Conservation (phyloP, 495 filamentous ascomycete genomes). For the Penicillium bialowiezense region DNA sequence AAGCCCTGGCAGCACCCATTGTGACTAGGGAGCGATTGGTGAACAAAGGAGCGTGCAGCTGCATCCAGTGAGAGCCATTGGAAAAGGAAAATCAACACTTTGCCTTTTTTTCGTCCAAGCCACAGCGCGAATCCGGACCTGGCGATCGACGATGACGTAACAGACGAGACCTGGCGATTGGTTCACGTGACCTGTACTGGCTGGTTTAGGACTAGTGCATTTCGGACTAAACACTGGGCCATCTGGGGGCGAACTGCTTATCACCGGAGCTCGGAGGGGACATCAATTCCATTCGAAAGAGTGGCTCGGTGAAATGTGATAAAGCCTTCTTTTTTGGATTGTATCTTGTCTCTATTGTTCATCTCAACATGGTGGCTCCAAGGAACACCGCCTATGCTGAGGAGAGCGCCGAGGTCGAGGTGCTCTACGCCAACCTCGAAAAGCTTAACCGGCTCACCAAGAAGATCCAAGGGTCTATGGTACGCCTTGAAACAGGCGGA, state of each 20-base stretch:
- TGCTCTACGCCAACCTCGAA: slow-evolving; percentile 62
- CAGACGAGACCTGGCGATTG: slow-evolving; percentile 26
- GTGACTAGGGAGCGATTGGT: slow-evolving; percentile 41
- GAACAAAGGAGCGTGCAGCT: slow-evolving; percentile 51
- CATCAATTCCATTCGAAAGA: slow-evolving; percentile 2
- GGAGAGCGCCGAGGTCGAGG: slow-evolving; percentile 70
- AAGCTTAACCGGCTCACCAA: slow-evolving; percentile 75
- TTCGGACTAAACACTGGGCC: neutral
- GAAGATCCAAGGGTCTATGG: slow-evolving; percentile 87
- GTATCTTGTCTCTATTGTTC: neutral
- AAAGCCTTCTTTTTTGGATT: slow-evolving; percentile 7
- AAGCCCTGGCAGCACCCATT: slow-evolving; percentile 32
- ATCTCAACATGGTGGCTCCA: slow-evolving; percentile 45
- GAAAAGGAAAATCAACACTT: neutral
- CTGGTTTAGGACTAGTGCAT: slow-evolving; percentile 24
- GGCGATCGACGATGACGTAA: slow-evolving; percentile 23
- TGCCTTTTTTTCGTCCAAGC: slow-evolving; percentile 2
- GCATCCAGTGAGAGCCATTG: slow-evolving; percentile 24
- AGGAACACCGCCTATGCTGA: slow-evolving; percentile 59
- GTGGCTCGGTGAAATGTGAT: slow-evolving; percentile 14
- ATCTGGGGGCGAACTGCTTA: slow-evolving; percentile 16
- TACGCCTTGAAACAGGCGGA: slow-evolving; percentile 79
- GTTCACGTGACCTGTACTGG: neutral
- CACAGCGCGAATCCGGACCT: neutral
- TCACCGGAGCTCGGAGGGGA: slow-evolving; percentile 11